Base-by-base conservation (phyloP, 2,329 filamentous ascomycete species). In the Ascochyta pisi region DNA sequence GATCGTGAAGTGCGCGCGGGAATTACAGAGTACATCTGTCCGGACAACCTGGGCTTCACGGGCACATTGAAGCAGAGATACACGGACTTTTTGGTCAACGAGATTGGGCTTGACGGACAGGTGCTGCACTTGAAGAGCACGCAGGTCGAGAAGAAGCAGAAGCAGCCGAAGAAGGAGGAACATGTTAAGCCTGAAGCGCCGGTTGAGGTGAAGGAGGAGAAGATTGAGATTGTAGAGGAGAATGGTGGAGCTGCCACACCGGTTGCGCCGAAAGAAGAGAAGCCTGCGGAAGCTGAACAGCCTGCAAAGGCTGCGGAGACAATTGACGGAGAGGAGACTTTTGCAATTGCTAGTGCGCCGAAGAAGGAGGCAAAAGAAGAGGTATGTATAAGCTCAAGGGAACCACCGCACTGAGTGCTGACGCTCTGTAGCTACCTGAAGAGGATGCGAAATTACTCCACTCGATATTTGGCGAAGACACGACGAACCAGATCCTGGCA, bases 51-150 rank as follows among this genome's bases (percentile, higher is more conserved):
- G 51, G 85, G 86, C 1, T 90, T 90, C 62, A 74, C 77, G 13
- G 89, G 87, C 16, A 79, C 87, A 13, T 67, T 91, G 67, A 91
- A 91, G 79, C 86, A 89, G 70, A 83, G 86, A 63, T 97, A 93
- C 75, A 94, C 92, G 4, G 93, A 97, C 74, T 97, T 97, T 68
- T 81, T 95, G 65, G 93, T 97, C 66, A 93, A 96, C 70, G 93
- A 97, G 76, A 94, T 97, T 60, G 79, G 84, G 19, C 86, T 88
- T 27, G 85, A 89, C 68, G 92, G 92, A 15, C 77, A 86, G 50
- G 90, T 96, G 13, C 75, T 95, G 48, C 91, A 94, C 74, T 79
- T 97, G 44, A 81, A 76, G 54, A 83, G 81, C 49, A 75, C 83
- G 24, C 66, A 64, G 27, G 65, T 62, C 9, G 60, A 60, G 45